phyloP scores from a whole-genome alignment of 345 rosid genomes.

The Lumnitzera littorea region DNA sequence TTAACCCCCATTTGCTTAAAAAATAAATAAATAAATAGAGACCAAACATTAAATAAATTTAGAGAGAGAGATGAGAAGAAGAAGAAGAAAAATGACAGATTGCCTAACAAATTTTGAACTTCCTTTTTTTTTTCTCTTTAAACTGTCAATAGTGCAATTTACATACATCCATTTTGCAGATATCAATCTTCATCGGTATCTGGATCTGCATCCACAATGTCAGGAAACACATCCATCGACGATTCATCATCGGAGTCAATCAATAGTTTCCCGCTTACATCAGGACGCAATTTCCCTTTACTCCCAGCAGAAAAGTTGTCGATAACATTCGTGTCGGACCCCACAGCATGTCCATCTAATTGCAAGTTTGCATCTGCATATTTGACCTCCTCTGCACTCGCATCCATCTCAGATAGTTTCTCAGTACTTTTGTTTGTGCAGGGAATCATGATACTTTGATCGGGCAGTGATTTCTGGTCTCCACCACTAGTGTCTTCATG shows the following conservation, averaged over 20 bases:
- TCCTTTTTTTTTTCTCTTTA: too few relatives aligned
- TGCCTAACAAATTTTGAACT: too few relatives aligned
- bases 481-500: constrained; percentile 19
- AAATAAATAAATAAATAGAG: too few relatives aligned
- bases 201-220: constrained; percentile 37
- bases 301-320: constrained; percentile 4
- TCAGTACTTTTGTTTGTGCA: constrained; percentile 1
- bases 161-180: too few relatives aligned
- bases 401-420: too few relatives aligned
- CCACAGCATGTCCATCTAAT: constrained; percentile 1
- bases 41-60: too few relatives aligned
- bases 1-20: too few relatives aligned
- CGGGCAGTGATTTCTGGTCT: constrained; percentile 20
- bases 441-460: constrained; percentile 14
- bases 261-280: constrained; percentile 9
- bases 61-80: too few relatives aligned
- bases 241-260: constrained; percentile 22
- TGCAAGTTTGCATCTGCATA: constrained; percentile 4
- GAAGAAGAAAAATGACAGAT: too few relatives aligned
- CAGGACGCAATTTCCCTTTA: constrained; percentile 8
- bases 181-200: constrained; percentile 24
- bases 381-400: constrained; percentile 2
- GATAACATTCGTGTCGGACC: background rate
- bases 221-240: constrained; percentile 33
- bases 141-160: too few relatives aligned